Base-by-base conservation (phyloP, 345 rosid species). In the Citrus maxima region DNA sequence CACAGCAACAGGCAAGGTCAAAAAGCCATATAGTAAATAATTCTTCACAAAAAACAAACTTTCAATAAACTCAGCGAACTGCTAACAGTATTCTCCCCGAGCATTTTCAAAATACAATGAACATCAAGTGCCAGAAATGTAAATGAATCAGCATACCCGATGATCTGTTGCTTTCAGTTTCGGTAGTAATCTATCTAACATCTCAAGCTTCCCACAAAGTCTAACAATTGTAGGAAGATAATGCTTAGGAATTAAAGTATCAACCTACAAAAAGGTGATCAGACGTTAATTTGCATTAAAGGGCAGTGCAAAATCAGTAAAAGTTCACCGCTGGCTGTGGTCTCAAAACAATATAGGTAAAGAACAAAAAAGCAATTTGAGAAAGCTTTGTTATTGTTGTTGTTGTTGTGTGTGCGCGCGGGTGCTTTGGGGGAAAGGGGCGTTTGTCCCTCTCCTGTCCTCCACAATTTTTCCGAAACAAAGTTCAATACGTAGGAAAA, bases 151-250 rank as follows among this genome's bases (percentile, higher is more conserved):
- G 59, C 87, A 78, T 88, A 94, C 98, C 93, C 98, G 90, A 81
- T 94, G 98, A 80, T 92, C 98, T 37, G 98, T 87, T 70, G 97
- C 98, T 87, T 90, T 92, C 77, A 94, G 88, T 81, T 94, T 92
- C 54, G 98, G 98, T 58, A 94, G 90, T 79, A 94, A 82, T 32
- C 97, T 86, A 87, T 94, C 98, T 71, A 94, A 77, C 98, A 94
- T 94, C 92, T 94, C 98, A 84, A 94, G 98, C 92, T 94, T 94
- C 78, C 98, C 97, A 75, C 98, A 94, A 60, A 89, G 91, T 77
- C 98, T 90, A 76, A 94, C 37, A 71, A 93, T 83, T 72, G 97
- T 84, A 67, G 92, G 97, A 83, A 94, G 90, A 89, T 86, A 94
- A 87, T 94, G 97, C 81, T 77, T 86, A 7, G 97, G 98, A 79